A percentile compares a stretch with the other conserved stretches of the same genome.
Evolutionary conservation across 805 yeast genomes (phyloP).

Genomic region (Clavispora carvajalis): DNA sequence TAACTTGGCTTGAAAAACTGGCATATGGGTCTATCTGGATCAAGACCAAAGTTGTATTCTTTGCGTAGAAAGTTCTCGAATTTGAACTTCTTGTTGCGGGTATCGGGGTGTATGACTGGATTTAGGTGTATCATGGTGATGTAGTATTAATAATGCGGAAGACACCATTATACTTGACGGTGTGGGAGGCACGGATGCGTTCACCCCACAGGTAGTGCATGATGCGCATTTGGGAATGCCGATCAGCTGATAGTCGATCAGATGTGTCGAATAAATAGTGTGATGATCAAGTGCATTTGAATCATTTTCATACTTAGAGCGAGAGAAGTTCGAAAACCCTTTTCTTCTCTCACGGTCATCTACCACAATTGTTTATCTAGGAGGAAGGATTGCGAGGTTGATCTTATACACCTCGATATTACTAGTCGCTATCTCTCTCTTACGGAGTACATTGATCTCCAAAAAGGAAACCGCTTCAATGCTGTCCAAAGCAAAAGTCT

Average conservation of each 20-base stretch:
- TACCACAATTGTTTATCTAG: not conserved
- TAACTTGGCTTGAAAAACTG: slow-evolving; percentile 59
- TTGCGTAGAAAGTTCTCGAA: slow-evolving; percentile 79
- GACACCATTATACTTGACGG: not conserved
- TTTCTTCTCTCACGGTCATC: not conserved
- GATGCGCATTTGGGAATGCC: not conserved
- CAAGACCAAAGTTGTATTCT: slow-evolving; percentile 77
- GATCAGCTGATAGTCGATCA: not conserved
- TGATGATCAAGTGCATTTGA: not conserved
- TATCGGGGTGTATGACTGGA: slow-evolving; percentile 38
- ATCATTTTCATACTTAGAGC: too few relatives aligned
- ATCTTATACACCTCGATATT: not conserved
- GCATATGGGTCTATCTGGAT: slow-evolving; percentile 83
- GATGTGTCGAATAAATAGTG: not conserved
- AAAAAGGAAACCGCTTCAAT: not conserved
- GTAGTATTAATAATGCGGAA: not conserved
- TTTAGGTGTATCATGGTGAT: slow-evolving; percentile 32
- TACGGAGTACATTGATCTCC: not conserved
- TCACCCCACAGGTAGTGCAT: not conserved
- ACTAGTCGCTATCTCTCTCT: not conserved
- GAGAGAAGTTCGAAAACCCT: too few relatives aligned
- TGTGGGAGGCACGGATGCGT: slow-evolving; percentile 3
- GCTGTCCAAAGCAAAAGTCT: slow-evolving; percentile 3
- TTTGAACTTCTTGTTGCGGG: slow-evolving; percentile 39
- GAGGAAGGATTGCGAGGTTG: slow-evolving; percentile 1